These are phyloP conservation scores for Zalaria sp. DNA, from an alignment of 2,329 filamentous ascomycete species.

Conservation along the genomic window DNA sequence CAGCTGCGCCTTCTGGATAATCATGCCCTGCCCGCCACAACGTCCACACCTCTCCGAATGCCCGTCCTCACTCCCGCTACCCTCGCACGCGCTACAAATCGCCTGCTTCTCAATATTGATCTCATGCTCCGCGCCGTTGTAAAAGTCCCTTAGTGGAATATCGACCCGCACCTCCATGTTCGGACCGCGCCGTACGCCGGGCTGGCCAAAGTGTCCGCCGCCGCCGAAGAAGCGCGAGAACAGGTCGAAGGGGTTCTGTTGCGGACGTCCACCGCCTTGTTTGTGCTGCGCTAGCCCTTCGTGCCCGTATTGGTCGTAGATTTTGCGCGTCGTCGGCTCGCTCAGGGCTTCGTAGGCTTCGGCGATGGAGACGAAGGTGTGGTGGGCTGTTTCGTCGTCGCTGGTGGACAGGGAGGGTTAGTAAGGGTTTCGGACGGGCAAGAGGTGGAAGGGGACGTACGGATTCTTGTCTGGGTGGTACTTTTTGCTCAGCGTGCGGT, in stretches of 20 bases:
- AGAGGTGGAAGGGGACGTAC: conserved; percentile 35
- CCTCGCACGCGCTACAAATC: conserved; percentile 85
- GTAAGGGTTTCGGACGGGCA: conserved; percentile 2
- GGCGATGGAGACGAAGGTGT: conserved; percentile 86
- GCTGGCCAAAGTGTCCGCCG: conserved; percentile 64
- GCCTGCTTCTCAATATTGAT: conserved; percentile 90
- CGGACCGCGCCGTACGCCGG: conserved; percentile 64
- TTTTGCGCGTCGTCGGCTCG: conserved; percentile 62
- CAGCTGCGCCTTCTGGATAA: conserved; percentile 80
- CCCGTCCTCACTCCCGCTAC: conserved; percentile 70
- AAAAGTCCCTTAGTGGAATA: conserved; percentile 78
- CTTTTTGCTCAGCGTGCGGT: conserved; percentile 83
- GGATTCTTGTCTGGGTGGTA: conserved; percentile 98
- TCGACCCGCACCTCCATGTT: conserved; percentile 78
- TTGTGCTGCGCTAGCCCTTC: conserved; percentile 78
- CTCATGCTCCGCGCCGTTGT: conserved; percentile 73
- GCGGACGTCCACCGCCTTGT: conserved; percentile 41
- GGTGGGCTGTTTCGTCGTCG: conserved; percentile 62
- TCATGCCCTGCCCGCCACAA: conserved; percentile 70
- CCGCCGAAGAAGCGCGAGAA: conserved; percentile 97
- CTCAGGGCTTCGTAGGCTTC: conserved; percentile 91
- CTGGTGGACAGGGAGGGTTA: conserved; percentile 28
- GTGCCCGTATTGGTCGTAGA: conserved; percentile 91
- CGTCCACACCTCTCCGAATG: conserved; percentile 56
- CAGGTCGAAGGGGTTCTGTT: conserved; percentile 85